Evolutionary conservation across 805 yeast genomes (phyloP).

Genomic region (Saturnispora sekii): DNA sequence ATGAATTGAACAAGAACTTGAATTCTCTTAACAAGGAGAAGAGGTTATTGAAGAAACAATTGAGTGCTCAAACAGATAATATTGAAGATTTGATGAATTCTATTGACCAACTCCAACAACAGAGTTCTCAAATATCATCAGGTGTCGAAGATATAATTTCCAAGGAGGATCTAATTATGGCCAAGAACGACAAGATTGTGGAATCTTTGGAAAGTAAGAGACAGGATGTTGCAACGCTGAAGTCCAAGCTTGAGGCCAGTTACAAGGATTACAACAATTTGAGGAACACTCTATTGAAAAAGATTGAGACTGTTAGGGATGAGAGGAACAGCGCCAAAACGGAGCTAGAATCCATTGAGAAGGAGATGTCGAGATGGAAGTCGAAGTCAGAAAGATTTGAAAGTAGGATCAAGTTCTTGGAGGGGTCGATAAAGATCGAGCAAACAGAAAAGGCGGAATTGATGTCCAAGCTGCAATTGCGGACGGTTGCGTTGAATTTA

Average conservation of each 20-base stretch:
- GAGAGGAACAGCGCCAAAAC: slow-evolving; percentile 2
- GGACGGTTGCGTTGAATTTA: slow-evolving; percentile 6
- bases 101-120: slow-evolving; percentile 1
- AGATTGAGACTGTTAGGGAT: slow-evolving; percentile 12
- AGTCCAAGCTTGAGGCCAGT: not conserved
- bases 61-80: slow-evolving; percentile 6
- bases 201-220: slow-evolving; percentile 14
- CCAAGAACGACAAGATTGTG: slow-evolving; percentile 16
- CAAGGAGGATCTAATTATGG: slow-evolving; percentile 6
- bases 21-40: slow-evolving; percentile 3
- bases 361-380: not conserved
- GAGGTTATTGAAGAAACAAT: not conserved
- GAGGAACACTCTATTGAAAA: slow-evolving; percentile 25
- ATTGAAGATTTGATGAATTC: slow-evolving; percentile 4
- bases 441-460: slow-evolving; percentile 5
- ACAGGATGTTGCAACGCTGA: not conserved
- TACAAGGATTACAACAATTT: slow-evolving; percentile 23
- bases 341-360: not conserved
- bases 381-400: slow-evolving; percentile 1
- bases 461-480: slow-evolving; percentile 2
- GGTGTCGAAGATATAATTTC: slow-evolving; percentile 4
- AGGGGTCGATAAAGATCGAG: slow-evolving; percentile 1
- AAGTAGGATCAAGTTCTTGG: slow-evolving; percentile 2
- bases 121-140: not conserved
- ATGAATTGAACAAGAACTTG: slow-evolving; percentile 16